Conservation (phyloP, 306 rosid species). For the Trifolium subterraneum region DNA sequence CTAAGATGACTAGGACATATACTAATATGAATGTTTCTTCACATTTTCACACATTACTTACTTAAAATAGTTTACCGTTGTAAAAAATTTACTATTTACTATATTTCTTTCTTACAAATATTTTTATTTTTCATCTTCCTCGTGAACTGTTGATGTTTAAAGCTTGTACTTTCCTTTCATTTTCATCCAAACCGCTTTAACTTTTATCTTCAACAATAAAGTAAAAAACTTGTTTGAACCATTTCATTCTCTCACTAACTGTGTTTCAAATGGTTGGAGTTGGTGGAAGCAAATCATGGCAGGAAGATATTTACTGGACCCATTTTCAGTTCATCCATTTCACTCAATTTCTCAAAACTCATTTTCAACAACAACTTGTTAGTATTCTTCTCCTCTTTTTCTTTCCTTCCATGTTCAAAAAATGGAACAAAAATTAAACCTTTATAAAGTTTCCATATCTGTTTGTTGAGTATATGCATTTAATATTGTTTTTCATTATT, state of each 20-base stretch:
- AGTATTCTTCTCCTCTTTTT: constrained; percentile 4
- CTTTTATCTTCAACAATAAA: neutral
- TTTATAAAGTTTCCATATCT: neutral
- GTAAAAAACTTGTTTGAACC: neutral
- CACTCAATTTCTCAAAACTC: constrained; percentile 45
- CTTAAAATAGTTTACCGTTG: too few species aligned
- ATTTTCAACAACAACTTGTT: constrained; percentile 58
- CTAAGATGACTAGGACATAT: neutral
- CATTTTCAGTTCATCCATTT: constrained; percentile 62
- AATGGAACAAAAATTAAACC: neutral
- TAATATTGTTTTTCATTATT: neutral
- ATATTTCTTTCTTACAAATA: neutral
- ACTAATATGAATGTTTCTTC: neutral
- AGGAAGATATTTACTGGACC: constrained; percentile 65
- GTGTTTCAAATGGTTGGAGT: too few species aligned
- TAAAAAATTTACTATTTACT: too few species aligned
- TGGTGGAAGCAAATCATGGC: constrained; percentile 45
- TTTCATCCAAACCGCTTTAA: too few species aligned
- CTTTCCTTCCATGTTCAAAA: neutral
- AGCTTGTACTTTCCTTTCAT: neutral
- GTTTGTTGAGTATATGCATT: neutral
- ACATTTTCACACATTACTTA: neutral
- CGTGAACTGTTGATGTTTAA: neutral
- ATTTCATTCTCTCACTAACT: neutral
- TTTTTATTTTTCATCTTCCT: neutral